Evolutionary conservation across 2,329 filamentous ascomycete genomes (phyloP).

Genomic region (Pseudofabraea citricarpa): DNA sequence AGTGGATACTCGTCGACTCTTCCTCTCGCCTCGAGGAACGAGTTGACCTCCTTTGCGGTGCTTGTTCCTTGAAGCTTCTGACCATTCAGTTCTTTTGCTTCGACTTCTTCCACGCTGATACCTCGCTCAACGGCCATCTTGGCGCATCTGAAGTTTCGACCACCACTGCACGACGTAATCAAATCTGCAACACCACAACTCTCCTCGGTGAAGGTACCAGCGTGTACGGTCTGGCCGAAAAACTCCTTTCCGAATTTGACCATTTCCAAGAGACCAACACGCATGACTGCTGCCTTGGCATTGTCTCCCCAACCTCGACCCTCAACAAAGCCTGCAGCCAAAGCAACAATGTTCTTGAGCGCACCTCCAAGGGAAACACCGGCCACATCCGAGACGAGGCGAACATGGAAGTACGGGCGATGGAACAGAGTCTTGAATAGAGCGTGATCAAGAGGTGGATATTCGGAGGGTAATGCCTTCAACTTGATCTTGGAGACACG

Average conservation of each 20-base stretch:
- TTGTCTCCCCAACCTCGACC: constrained; percentile 98
- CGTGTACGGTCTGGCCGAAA: constrained; percentile 76
- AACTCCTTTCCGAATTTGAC: constrained; percentile 93
- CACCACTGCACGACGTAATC: constrained; percentile 88
- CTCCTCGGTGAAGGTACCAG: constrained; percentile 92
- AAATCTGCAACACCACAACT: constrained; percentile 92
- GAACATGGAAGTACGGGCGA: constrained; percentile 95
- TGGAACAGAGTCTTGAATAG: constrained; percentile 86
- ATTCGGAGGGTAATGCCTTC: constrained; percentile 72
- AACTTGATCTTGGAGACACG: constrained; percentile 65
- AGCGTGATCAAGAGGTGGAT: constrained; percentile 79
- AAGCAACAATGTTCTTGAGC: constrained; percentile 92
- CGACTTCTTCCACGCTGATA: constrained; percentile 78
- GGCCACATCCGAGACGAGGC: constrained; percentile 90
- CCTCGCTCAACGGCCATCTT: constrained; percentile 80
- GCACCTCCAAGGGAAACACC: constrained; percentile 93
- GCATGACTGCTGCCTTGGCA: constrained; percentile 97
- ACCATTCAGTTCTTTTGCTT: constrained; percentile 85
- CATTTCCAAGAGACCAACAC: constrained; percentile 92
- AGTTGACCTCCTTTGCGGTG: constrained; percentile 87
- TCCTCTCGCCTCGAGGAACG: constrained; percentile 74
- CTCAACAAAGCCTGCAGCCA: constrained; percentile 92
- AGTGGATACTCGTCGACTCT: constrained; percentile 82
- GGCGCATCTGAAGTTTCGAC: constrained; percentile 90
- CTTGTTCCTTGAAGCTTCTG: constrained; percentile 95